These are phyloP conservation scores for Allium cepa DNA, from an alignment of 106 monocot species.

Conservation along the genomic window DNA sequence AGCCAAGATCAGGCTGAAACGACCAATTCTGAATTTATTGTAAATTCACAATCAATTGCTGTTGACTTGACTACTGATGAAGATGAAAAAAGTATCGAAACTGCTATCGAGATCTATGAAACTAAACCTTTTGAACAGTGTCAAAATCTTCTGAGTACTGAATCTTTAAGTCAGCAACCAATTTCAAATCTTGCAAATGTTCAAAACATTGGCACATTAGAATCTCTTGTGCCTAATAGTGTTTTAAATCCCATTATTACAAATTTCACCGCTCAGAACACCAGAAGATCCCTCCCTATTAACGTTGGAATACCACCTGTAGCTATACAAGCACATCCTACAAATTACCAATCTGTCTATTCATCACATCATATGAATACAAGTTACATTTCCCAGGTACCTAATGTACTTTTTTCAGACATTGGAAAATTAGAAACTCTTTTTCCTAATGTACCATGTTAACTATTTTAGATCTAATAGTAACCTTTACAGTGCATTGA, in stretches of 20 bases:
- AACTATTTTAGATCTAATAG: no score
- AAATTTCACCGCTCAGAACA: slow-evolving; percentile 22
- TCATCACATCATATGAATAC: no score
- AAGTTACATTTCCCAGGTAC: no score
- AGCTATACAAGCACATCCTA: no score
- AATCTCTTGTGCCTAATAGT: slow-evolving; percentile 14
- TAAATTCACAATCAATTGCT: slow-evolving; percentile 5
- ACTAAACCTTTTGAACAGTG: slow-evolving; percentile 33
- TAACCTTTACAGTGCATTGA: no score
- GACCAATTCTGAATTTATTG: slow-evolving; percentile 2
- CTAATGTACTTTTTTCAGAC: no score
- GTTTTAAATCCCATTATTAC: slow-evolving; percentile 17
- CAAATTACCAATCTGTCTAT: no score
- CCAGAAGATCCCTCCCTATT: background rate
- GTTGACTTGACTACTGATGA: slow-evolving; percentile 48
- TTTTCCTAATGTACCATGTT: no score
- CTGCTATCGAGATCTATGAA: slow-evolving; percentile 29
- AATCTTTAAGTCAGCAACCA: slow-evolving; percentile 2
- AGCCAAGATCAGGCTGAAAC: slow-evolving; percentile 10
- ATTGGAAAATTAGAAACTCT: no score
- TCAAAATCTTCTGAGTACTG: slow-evolving; percentile 4
- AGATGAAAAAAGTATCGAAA: slow-evolving; percentile 12
- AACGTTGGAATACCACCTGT: no score
- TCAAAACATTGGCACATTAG: slow-evolving; percentile 5
- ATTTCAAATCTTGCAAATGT: slow-evolving; percentile 10